Conservation (phyloP, 331 rosid genomes). For the Phaseolus coccineus region DNA sequence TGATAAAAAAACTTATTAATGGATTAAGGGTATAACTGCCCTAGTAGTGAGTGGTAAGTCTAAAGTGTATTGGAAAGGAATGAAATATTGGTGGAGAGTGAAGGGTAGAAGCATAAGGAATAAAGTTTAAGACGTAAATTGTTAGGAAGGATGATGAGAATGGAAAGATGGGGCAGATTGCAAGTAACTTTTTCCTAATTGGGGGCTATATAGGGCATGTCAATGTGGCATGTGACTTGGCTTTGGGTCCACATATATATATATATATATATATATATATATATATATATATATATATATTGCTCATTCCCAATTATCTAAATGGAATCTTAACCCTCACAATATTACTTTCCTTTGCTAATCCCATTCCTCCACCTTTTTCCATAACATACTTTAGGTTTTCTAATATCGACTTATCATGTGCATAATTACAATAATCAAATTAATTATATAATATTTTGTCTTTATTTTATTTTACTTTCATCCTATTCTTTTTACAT, state of each 20-base stretch:
- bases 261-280: no score
- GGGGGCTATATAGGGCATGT: slow-evolving; percentile 38
- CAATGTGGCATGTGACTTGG: slow-evolving; percentile 45
- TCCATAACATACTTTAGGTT: slow-evolving; percentile 32
- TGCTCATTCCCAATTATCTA: slow-evolving; percentile 49
- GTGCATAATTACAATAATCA: not conserved
- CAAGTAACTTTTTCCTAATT: slow-evolving; percentile 41
- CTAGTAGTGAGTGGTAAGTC: slow-evolving; percentile 39
- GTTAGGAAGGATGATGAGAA: slow-evolving; percentile 53
- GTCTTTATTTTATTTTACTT: not conserved
- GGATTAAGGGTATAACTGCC: not conserved
- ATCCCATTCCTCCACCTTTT: slow-evolving; percentile 41
- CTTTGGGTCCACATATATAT: slow-evolving; percentile 54
- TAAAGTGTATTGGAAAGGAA: slow-evolving; percentile 43
- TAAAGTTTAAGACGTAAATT: slow-evolving; percentile 31
- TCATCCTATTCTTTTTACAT: not conserved
- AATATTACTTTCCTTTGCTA: slow-evolving; percentile 42
- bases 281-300: not conserved
- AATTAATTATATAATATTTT: not conserved
- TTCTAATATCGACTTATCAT: slow-evolving; percentile 13
- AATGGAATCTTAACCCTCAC: slow-evolving; percentile 64
- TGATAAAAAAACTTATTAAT: no score
- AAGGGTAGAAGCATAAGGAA: slow-evolving; percentile 49
- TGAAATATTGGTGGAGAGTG: slow-evolving; percentile 49
- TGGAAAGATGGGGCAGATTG: slow-evolving; percentile 26